Conservation (phyloP, 2,329 filamentous ascomycete species). For the Calonectria leucothoes region DNA sequence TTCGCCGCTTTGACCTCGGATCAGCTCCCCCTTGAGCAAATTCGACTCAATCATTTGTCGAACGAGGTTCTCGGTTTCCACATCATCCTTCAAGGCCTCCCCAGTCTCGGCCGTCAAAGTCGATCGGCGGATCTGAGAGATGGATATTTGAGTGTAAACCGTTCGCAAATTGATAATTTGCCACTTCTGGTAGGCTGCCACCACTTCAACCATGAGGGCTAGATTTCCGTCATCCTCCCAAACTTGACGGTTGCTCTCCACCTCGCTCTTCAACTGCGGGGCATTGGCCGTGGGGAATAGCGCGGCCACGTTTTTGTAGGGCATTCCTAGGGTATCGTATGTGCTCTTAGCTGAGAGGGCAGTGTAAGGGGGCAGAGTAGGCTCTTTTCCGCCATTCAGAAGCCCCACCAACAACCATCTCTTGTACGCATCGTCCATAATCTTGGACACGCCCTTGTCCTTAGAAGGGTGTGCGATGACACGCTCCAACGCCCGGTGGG, state of each 20-base stretch:
- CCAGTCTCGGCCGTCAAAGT: conserved; percentile 68
- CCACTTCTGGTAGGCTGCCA: conserved; percentile 79
- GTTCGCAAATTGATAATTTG: conserved; percentile 79
- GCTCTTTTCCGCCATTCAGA: conserved; percentile 73
- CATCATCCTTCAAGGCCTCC: conserved; percentile 52
- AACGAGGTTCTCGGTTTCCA: conserved; percentile 60
- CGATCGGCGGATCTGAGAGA: conserved; percentile 61
- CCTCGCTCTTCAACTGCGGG: conserved; percentile 71
- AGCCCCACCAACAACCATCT: conserved; percentile 87
- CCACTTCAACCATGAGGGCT: conserved; percentile 76
- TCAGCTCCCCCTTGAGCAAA: conserved; percentile 65
- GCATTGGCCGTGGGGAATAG: conserved; percentile 71
- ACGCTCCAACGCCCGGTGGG: conserved; percentile 71
- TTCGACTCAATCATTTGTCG: conserved; percentile 66
- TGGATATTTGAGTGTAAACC: conserved; percentile 73
- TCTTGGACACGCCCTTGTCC: conserved; percentile 73
- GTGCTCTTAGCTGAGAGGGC: conserved; percentile 64
- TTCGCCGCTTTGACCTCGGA: conserved; percentile 54
- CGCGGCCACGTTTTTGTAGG: conserved; percentile 77
- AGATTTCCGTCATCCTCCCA: conserved; percentile 81
- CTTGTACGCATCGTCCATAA: conserved; percentile 92
- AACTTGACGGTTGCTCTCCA: conserved; percentile 64
- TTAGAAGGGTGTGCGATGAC: conserved; percentile 75
- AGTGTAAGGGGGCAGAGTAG: conserved; percentile 66
- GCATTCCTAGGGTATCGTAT: conserved; percentile 70